Percentiles rank a stretch among this genome's conserved stretches.
These are phyloP conservation scores for Fusarium pseudograminearum DNA, from an alignment of 2,329 filamentous ascomycete genomes.

Conservation along the genomic window DNA sequence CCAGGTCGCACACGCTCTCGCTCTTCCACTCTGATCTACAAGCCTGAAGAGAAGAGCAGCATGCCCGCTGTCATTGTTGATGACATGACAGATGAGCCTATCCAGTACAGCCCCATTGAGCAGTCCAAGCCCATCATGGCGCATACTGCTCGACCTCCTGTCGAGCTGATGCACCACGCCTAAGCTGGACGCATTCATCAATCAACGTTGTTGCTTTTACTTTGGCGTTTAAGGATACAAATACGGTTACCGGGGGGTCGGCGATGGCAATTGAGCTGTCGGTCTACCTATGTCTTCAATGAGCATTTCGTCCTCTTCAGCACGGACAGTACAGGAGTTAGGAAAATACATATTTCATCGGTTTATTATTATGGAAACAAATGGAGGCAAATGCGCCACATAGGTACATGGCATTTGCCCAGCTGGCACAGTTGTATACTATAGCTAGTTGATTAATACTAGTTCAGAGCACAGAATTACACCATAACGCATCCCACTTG, in stretches of 20 bases:
- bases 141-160: conserved; percentile 72
- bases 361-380: conserved; percentile 16
- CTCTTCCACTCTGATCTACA: conserved; percentile 75
- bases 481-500: not conserved
- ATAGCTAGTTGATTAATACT: conserved; percentile 29
- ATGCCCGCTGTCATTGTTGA: conserved; percentile 76
- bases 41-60: conserved; percentile 67
- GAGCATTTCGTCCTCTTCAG: conserved; percentile 37
- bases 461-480: conserved; percentile 22
- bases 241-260: conserved; percentile 17
- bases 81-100: conserved; percentile 71
- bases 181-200: conserved; percentile 25
- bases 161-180: conserved; percentile 70
- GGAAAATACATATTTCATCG: conserved; percentile 33
- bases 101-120: conserved; percentile 58
- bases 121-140: conserved; percentile 63
- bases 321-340: conserved; percentile 40
- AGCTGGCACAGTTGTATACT: conserved; percentile 24
- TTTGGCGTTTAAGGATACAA: conserved; percentile 41
- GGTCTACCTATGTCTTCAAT: conserved; percentile 19
- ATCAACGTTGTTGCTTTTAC: conserved; percentile 13
- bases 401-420: conserved; percentile 10
- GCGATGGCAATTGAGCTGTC: conserved; percentile 18
- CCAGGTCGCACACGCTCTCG: conserved; percentile 62
- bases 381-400: conserved; percentile 15